Conservation (phyloP, 2,329 filamentous ascomycete genomes). For the Corinectria fuckeliana region DNA sequence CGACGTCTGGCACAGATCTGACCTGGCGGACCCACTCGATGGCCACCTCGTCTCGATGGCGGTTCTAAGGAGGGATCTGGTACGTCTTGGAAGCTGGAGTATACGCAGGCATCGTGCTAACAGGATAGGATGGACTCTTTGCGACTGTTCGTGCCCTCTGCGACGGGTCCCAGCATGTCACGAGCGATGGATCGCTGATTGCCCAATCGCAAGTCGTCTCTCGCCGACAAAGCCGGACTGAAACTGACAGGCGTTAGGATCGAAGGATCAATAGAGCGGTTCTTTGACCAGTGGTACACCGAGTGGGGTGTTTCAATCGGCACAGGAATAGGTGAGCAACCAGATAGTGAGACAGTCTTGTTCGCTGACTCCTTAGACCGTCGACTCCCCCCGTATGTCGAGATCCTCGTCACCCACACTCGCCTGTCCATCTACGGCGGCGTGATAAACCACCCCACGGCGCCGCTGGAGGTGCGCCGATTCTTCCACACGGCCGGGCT, state of each 20-base stretch:
- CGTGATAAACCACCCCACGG: conserved; percentile 77
- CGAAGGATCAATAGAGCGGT: conserved; percentile 66
- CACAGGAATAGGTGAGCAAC: conserved; percentile 54
- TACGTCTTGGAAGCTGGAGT: conserved; percentile 40
- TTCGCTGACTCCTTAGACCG: conserved; percentile 46
- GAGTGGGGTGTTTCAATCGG: conserved; percentile 67
- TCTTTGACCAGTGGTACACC: conserved; percentile 70
- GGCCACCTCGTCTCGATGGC: conserved; percentile 76
- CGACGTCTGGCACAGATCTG: conserved; percentile 71
- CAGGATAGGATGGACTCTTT: conserved; percentile 59
- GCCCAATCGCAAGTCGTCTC: conserved; percentile 55
- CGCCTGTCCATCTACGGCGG: conserved; percentile 76
- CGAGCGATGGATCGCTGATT: conserved; percentile 58
- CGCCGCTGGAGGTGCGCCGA: conserved; percentile 71
- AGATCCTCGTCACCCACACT: conserved; percentile 76
- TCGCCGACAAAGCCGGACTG: rapidly evolving
- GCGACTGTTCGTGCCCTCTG: conserved; percentile 64
- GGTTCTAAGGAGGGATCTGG: conserved; percentile 70
- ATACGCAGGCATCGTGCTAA: conserved; percentile 10
- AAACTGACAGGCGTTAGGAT: conserved; percentile 47
- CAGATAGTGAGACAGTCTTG: not conserved
- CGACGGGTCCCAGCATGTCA: conserved; percentile 58
- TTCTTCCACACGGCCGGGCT: conserved; percentile 76
- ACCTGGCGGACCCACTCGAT: conserved; percentile 70
- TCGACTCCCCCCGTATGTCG: conserved; percentile 73